Percentiles rank a stretch among this genome's conserved stretches.
These are phyloP conservation scores for Neonectria magnoliae DNA, from an alignment of 2,329 filamentous ascomycete species.

Conservation along the genomic window DNA sequence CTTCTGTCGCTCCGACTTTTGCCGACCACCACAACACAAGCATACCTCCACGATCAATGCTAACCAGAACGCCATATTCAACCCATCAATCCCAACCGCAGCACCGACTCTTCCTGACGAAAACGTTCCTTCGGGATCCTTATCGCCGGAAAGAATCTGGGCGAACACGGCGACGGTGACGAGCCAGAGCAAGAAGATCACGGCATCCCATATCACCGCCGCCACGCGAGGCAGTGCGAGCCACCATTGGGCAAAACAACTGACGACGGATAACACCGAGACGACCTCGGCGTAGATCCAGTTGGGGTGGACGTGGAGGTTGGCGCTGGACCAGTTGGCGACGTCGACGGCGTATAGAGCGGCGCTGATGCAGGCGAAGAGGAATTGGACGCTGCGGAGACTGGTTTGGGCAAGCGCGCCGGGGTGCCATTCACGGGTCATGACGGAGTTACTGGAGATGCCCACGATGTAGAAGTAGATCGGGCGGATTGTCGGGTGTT, in stretches of 20 bases:
- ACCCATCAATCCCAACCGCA: slow-evolving; percentile 15
- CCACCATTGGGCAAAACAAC: slow-evolving; percentile 26
- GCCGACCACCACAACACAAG: slow-evolving; percentile 15
- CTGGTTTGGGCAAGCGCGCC: slow-evolving; percentile 20
- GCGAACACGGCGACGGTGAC: slow-evolving; percentile 23
- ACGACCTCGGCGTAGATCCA: slow-evolving; percentile 29
- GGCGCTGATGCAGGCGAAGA: slow-evolving; percentile 27
- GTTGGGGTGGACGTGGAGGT: slow-evolving; percentile 21
- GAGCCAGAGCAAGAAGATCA: slow-evolving; percentile 25
- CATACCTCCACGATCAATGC: slow-evolving; percentile 22
- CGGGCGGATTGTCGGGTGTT: background rate
- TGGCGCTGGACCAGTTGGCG: slow-evolving; percentile 18
- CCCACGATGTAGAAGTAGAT: background rate
- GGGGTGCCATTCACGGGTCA: slow-evolving; percentile 24
- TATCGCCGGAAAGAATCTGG: slow-evolving; percentile 8
- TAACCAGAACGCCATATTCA: slow-evolving; percentile 26
- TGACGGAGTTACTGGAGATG: background rate
- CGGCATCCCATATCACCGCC: slow-evolving; percentile 16
- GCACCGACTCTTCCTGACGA: slow-evolving; percentile 3
- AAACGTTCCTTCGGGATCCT: background rate
- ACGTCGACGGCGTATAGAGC: slow-evolving; percentile 26
- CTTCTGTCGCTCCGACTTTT: background rate
- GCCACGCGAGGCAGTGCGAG: slow-evolving; percentile 12
- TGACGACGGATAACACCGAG: slow-evolving; percentile 11
- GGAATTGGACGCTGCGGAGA: slow-evolving; percentile 21